A percentile compares a stretch with the other conserved stretches of the same genome.
phyloP scores from a whole-genome alignment of 768 basidiomycete genomes.

The Kwoniella mangroviensis region DNA sequence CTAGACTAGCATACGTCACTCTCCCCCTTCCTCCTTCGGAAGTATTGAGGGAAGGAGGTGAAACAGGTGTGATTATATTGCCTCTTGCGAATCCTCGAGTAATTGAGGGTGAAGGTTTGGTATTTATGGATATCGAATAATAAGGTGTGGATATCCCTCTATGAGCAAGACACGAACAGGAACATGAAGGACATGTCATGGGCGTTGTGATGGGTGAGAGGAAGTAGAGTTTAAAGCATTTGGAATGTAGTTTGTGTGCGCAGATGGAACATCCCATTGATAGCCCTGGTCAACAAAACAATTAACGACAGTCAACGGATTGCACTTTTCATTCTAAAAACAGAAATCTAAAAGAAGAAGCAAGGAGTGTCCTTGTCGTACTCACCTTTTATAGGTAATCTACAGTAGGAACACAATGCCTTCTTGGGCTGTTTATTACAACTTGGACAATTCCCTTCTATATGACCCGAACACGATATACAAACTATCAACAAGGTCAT shows the following conservation, averaged over 20 bases:
- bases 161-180: slow-evolving; percentile 32
- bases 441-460: slow-evolving; percentile 30
- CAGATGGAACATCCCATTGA: slow-evolving; percentile 43
- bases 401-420: slow-evolving; percentile 47
- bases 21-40: slow-evolving; percentile 9
- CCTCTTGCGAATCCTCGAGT: slow-evolving; percentile 23
- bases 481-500: slow-evolving; percentile 21
- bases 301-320: too few relatives aligned
- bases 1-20: slow-evolving; percentile 26
- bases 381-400: slow-evolving; percentile 55
- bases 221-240: slow-evolving; percentile 37
- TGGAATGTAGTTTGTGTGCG: slow-evolving; percentile 39
- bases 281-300: slow-evolving; percentile 28
- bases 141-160: slow-evolving; percentile 30
- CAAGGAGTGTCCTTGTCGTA: not conserved
- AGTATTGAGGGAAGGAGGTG: not conserved
- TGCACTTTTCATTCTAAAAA: not conserved
- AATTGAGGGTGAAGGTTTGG: slow-evolving; percentile 3
- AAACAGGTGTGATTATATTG: slow-evolving; percentile 9
- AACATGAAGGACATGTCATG: slow-evolving; percentile 36
- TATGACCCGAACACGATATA: slow-evolving; percentile 22
- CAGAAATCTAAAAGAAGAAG: not conserved
- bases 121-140: slow-evolving; percentile 8
- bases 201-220: slow-evolving; percentile 3
- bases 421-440: slow-evolving; percentile 30